phyloP scores from a whole-genome alignment of 2,329 filamentous ascomycete species.

The Ascochyta rabiei region DNA sequence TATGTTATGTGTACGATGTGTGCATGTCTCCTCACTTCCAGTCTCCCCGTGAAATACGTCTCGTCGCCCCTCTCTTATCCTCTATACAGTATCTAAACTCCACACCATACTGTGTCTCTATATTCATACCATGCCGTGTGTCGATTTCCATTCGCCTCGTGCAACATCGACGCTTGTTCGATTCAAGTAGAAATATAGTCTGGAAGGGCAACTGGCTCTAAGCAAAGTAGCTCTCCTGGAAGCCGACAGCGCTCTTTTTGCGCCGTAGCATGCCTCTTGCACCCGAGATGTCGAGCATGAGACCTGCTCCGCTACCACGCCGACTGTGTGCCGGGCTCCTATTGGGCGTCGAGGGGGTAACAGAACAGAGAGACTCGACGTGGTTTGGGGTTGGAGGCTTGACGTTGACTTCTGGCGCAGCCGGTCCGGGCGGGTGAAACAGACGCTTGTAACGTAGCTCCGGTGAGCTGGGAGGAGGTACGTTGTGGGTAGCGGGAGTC shows the following conservation, averaged over 20 bases:
- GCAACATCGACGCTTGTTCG: background rate
- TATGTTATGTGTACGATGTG: background rate
- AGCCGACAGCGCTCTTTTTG: constrained; percentile 10
- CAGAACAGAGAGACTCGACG: constrained; percentile 15
- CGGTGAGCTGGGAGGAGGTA: constrained; percentile 43
- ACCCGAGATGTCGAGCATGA: constrained; percentile 38
- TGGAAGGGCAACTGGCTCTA: background rate
- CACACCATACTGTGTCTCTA: background rate
- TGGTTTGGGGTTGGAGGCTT: constrained; percentile 9
- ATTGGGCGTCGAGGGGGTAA: constrained; percentile 6
- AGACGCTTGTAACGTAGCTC: constrained; percentile 51
- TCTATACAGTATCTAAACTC: background rate
- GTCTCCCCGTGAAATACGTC: no score
- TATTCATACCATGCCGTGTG: background rate
- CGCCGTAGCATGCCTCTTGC: constrained; percentile 41
- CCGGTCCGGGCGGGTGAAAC: constrained; percentile 43
- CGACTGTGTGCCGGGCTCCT: constrained; percentile 23
- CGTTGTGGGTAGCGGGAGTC: constrained; percentile 24
- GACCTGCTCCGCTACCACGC: constrained; percentile 22
- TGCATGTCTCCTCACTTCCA: background rate
- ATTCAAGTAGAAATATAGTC: background rate
- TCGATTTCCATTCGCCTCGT: background rate
- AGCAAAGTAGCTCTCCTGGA: constrained; percentile 6
- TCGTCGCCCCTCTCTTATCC: no score
- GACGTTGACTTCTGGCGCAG: constrained; percentile 20